These are phyloP conservation scores for Aspergillus tubingensis DNA, from an alignment of 2,329 filamentous ascomycete species.

Conservation along the genomic window DNA sequence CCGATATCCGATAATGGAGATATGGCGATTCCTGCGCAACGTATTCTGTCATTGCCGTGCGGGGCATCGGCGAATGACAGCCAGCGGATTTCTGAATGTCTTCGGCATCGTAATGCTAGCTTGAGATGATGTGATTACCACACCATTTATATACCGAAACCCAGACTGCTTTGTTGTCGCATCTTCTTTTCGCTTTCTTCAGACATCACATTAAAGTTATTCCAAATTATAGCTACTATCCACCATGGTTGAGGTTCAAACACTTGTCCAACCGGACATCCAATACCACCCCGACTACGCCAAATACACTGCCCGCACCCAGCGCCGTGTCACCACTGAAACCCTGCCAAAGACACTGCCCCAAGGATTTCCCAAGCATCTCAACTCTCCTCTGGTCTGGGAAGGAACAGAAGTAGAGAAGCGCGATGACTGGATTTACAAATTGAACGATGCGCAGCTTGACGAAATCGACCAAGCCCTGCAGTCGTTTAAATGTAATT, in stretches of 20 bases:
- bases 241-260: background rate
- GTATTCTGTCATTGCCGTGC: background rate
- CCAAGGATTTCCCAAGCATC: slow-evolving; percentile 42
- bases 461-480: slow-evolving; percentile 48
- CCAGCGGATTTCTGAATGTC: background rate
- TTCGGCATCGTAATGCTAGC: background rate
- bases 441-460: slow-evolving; percentile 40
- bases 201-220: too few species aligned
- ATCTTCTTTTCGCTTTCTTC: too few species aligned
- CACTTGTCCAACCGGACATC: slow-evolving; percentile 32
- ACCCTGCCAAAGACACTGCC: slow-evolving; percentile 35
- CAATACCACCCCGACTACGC: slow-evolving; percentile 30
- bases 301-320: slow-evolving; percentile 27
- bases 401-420: slow-evolving; percentile 43
- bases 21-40: background rate
- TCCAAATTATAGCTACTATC: background rate
- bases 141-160: background rate
- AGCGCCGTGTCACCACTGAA: slow-evolving; percentile 25
- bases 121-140: background rate
- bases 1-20: background rate
- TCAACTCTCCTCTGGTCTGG: slow-evolving; percentile 51
- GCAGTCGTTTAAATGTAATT: slow-evolving; percentile 43
- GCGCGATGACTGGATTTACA: slow-evolving; percentile 46
- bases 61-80: background rate
- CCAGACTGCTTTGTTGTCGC: too few species aligned